Base-by-base conservation (phyloP, 140 eudicot species). In the Artemisia princeps region DNA sequence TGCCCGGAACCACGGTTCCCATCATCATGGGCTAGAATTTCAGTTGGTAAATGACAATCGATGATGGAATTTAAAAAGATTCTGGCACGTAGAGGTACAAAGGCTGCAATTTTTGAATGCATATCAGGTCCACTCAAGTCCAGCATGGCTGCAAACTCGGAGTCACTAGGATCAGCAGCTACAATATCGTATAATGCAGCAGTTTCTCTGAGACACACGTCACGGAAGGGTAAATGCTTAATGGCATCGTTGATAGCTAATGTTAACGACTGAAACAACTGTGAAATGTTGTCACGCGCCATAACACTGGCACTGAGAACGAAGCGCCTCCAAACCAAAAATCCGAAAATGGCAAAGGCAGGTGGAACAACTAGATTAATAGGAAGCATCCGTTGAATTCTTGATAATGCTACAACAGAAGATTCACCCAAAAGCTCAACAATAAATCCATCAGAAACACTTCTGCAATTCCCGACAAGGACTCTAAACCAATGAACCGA, bases 401-500 rank as follows among this genome's bases (percentile, higher is more conserved):
- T 88, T 9, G 87, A 82, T 53, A 94, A 62, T 51, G 95, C 90
- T 37, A 88, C 77, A 42, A 94, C 37, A 16, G 96, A 80, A 45
- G 96, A 73, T 74, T 94, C 96, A 7, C 99, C 99, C 30, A 94
- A 74, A 68, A 94, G 96, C 22, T 94, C 94, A 63, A 88, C 88
- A 28, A 94, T 77, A 19, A 88, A 78, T 28, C 99, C 96, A 71
- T 94, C 99, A 52, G 85, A 80, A 63, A 94, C 90, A 0, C 83
- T 94, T 60, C 95, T 79, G 69, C 96, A 88, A 74, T 88, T 94
- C 44, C 99, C 99, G 5, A 94, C 87, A 60, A 94, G 86, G 24
- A 88, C 94, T 69, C 99, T 70, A 75, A 94, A 94, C 99, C 99
- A 94, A 71, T 86, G 95, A 70, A 77, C 83, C 15, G 89, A 86